Percentiles rank a stretch among this genome's conserved stretches.
Conservation (phyloP, 2,329 filamentous ascomycete genomes). For the Hyphodiscus sp. region DNA sequence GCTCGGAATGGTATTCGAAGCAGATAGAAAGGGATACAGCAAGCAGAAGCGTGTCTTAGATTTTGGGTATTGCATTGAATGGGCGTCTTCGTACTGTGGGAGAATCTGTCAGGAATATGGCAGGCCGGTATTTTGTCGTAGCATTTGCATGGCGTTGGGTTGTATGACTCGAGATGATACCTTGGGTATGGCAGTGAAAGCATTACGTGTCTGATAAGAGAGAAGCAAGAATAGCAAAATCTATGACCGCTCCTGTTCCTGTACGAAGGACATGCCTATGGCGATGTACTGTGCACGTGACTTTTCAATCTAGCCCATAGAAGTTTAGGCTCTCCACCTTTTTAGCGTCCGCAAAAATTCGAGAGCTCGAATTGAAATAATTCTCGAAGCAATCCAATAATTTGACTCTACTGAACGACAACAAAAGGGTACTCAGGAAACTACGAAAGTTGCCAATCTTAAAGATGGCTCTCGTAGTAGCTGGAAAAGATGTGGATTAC, state of each 20-base stretch:
- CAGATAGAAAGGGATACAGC: constrained; percentile 20
- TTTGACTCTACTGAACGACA: neutral
- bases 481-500: constrained; percentile 60
- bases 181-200: constrained; percentile 8
- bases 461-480: constrained; percentile 41
- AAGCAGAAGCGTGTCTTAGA: constrained; percentile 21
- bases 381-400: neutral
- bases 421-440: neutral
- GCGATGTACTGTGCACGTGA: neutral
- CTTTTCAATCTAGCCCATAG: neutral
- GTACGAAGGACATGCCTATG: neutral
- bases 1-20: constrained; percentile 25
- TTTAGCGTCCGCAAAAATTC: neutral
- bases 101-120: constrained; percentile 1
- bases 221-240: neutral
- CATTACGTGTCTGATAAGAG: neutral
- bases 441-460: constrained; percentile 10
- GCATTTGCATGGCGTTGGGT: constrained; percentile 17
- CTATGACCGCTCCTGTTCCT: neutral
- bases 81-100: constrained; percentile 4
- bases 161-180: constrained; percentile 12
- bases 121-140: neutral
- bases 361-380: neutral
- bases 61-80: constrained; percentile 7
- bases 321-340: neutral